Conservation (phyloP, 805 yeast genomes). For the Komagataella pastoris region DNA sequence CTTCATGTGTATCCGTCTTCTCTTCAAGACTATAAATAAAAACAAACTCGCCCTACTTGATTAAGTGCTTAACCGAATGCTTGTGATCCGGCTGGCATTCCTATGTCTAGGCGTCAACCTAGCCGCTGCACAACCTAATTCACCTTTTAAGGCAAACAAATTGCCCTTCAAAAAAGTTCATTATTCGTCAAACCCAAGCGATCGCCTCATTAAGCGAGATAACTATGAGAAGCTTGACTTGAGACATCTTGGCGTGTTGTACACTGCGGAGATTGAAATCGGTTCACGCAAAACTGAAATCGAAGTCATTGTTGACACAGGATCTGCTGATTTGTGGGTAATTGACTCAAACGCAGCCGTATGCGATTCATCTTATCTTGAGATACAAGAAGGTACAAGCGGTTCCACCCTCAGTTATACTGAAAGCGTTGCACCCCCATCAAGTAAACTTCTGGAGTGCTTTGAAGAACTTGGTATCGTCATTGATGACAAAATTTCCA, state of each 20-base stretch:
- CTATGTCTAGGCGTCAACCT: neutral
- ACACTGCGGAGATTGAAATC: slow-evolving; percentile 26
- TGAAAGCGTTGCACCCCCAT: neutral
- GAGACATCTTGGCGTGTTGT: slow-evolving; percentile 13
- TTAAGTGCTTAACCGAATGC: neutral
- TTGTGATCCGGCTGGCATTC: neutral
- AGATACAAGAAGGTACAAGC: neutral
- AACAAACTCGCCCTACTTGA: neutral
- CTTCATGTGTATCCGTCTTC: neutral
- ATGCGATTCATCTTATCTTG: neutral
- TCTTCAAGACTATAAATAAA: neutral
- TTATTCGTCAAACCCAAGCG: neutral
- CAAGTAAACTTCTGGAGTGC: neutral
- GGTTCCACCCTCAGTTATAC: neutral
- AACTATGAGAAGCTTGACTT: neutral
- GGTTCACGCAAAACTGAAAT: slow-evolving; percentile 31
- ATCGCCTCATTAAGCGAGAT: neutral
- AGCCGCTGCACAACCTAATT: neutral
- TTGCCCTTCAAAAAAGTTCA: neutral
- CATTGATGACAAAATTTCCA: neutral
- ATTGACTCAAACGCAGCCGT: neutral
- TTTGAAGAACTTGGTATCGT: neutral
- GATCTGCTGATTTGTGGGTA: slow-evolving; percentile 34
- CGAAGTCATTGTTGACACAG: slow-evolving; percentile 33
- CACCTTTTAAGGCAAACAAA: neutral